These are phyloP conservation scores for Eutreptiella sp. DNA, from an alignment of 208 protist species.

Conservation along the genomic window DNA sequence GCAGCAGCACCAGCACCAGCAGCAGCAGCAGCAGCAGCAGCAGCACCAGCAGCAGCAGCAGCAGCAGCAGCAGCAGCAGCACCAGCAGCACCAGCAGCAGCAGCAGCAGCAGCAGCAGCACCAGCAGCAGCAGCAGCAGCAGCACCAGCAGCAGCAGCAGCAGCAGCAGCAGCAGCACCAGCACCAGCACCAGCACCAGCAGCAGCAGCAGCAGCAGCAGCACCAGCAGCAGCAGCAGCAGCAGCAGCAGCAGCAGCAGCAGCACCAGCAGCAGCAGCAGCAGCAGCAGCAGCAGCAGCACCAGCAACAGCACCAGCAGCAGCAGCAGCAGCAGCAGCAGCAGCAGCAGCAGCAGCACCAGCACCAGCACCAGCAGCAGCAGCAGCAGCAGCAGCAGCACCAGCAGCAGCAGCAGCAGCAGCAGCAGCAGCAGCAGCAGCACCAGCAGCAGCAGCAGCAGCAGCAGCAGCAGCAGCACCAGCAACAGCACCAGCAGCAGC, in stretches of 20 bases:
- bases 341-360: background rate
- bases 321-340: background rate
- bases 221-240: background rate
- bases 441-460: background rate
- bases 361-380: background rate
- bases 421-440: background rate
- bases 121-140: background rate
- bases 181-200: background rate
- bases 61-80: background rate
- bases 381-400: background rate
- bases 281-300: background rate
- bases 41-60: background rate
- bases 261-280: background rate
- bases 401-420: background rate
- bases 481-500: constrained; percentile 3
- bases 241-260: background rate
- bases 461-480: background rate
- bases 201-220: background rate
- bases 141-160: background rate
- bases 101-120: background rate
- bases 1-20: background rate
- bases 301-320: background rate
- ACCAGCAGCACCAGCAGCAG: background rate
- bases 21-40: background rate
- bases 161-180: background rate